Base-by-base conservation (phyloP, 305 asterid genomes). In the Striga hermonthica region DNA sequence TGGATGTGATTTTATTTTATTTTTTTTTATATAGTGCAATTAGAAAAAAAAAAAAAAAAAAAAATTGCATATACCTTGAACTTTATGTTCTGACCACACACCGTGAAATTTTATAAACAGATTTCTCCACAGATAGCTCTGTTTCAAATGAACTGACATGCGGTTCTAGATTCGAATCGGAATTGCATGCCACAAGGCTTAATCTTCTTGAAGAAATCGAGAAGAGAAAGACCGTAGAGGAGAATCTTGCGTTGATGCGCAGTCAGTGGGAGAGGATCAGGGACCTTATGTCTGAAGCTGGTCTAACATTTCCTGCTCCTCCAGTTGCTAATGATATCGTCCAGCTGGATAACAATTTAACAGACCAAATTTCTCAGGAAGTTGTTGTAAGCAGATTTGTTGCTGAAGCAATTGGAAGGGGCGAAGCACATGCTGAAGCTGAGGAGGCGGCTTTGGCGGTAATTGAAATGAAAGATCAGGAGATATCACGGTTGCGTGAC, bases 401-500 rank as follows among this genome's bases (percentile, higher is more conserved):
- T 61, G 73, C 92, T 28, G 86, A 87, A 67, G 86, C 94, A 31
- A 53, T 93, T 64, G 96, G 85, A 66, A 81, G 81, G 76, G 94
- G 86, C 37, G 67, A 64, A 69, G 97, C 82, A 45, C 85, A 79
- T 39, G 92, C 86, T 43, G 94, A 86, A 76, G 88, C 92, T 68
- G 95, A 87, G 79, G 76, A 82, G 72, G 83, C 84, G 71, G 79
- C 81, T 67, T 80, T 80, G 2, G 57, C 77, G 2, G 70, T 81
- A 39, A 66, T 90, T 45, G 89, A 87, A 65, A 67, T 73, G 64
- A 93, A 93, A 79, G 95, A 86, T 60, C 94, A 73, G 82, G 96
- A 93, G 71, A 88, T 90, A 67, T 64, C 76, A 31, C 79, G 96
- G 67, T 64, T 91, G 73, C 80, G 81, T 16, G 95, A 87, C 66